These are phyloP conservation scores for Desmodesmus armatus DNA, from an alignment of 139 green algal genomes.

Conservation along the genomic window DNA sequence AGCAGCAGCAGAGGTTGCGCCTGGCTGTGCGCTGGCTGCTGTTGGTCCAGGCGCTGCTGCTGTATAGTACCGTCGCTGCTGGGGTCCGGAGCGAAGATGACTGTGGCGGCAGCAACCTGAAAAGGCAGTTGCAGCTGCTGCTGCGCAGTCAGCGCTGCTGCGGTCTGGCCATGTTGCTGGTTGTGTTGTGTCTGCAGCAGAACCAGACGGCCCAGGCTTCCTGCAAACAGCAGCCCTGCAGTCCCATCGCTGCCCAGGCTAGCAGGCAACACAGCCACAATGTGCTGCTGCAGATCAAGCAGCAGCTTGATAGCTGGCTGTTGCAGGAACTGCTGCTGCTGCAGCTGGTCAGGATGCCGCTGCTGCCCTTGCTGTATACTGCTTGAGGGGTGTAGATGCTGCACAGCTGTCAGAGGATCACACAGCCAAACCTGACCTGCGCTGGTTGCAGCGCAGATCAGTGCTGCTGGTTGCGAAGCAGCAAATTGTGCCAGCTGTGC, in stretches of 20 bases:
- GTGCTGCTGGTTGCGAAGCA: background rate
- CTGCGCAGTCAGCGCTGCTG: background rate
- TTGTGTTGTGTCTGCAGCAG: background rate
- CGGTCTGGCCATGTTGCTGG: background rate
- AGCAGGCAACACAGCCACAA: background rate
- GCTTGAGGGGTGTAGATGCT: background rate
- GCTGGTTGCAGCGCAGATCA: background rate
- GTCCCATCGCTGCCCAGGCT: background rate
- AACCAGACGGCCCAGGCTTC: background rate
- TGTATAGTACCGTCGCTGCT: background rate
- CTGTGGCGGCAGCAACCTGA: background rate
- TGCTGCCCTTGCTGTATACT: conserved; percentile 18
- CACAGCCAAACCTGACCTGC: conserved; percentile 18
- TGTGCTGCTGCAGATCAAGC: conserved; percentile 24
- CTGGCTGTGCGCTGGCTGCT: background rate
- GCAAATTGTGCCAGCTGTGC: background rate
- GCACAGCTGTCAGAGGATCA: background rate
- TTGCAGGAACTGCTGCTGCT: too few species aligned
- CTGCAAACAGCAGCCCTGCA: background rate
- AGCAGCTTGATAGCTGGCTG: background rate
- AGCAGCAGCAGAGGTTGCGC: conserved; percentile 35
- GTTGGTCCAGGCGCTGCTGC: background rate
- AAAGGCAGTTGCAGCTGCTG: conserved; percentile 17
- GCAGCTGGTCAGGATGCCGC: background rate
- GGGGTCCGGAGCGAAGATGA: too few species aligned